Evolutionary conservation across 2,329 filamentous ascomycete species (phyloP), one percentile per base, ranked within the genome.

Genomic region (Aspergillus sp.): DNA sequence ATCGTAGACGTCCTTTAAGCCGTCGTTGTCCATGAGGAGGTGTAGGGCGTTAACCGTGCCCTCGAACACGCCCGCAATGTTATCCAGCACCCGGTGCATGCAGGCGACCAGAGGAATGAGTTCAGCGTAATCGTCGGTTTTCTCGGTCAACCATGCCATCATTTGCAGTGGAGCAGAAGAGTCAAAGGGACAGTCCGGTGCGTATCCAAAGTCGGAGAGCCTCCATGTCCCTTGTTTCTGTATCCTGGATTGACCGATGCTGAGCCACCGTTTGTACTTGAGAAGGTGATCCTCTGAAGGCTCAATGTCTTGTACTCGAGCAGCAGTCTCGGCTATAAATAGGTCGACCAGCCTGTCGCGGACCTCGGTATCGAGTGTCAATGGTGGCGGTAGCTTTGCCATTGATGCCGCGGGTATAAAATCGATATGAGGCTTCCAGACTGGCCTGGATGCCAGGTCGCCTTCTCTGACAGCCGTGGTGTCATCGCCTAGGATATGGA

Each of bases 231-330:
- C 4, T 17, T 49, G 15, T 3, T 43, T 27, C 33, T 17, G 6
- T 5, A 55, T 55, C 23, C 44, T 31, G 21, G 6, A 19, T 4
- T 48, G 15, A 3, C 33, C 6, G 0, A 17, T 9, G 4, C 6
- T 9, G 3, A 62, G 31, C 49, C 59, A 56, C n/a, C 40, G 25
- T 6, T 55, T 43, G 40, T 52, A 56, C 23, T 31, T 43, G 3
- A 17, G 15, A 19, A 57, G 58, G 33, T 60, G 47, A 6, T 21
- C 39, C 27, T 57, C 40, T 1, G 6, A 14, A 12, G 52, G 52
- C 6, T 48, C 44, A 1, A 43, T 25, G 15, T 48, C 12, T 3
- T 17, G 0, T 1, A 40, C 35, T 23, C 12, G 44, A 8, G 41
- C 2, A 2, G 45, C 52, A 40, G 51, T 43, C 11, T 55, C 33